Evolutionary conservation across 352 stramenopile genomes (phyloP).

Genomic region (Globisporangium lucens): DNA sequence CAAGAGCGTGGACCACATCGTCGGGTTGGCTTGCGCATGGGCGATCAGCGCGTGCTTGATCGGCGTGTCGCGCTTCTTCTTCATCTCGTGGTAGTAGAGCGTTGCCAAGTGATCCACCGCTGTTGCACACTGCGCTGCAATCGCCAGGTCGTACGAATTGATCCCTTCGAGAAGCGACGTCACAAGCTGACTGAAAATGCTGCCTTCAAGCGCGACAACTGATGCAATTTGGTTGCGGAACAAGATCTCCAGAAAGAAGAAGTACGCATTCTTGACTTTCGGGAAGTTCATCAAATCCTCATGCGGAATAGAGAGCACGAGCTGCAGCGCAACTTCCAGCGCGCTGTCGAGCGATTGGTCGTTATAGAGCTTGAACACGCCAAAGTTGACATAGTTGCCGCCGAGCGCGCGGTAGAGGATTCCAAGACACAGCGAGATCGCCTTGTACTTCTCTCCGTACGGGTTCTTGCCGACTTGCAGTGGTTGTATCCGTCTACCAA

Average conservation of each 20-base stretch:
- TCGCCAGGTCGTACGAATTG: conserved; percentile 89
- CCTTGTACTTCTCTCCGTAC: conserved; percentile 98
- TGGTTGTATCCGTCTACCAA: conserved; percentile 87
- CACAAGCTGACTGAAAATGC: conserved; percentile 96
- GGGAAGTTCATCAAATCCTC: conserved; percentile 96
- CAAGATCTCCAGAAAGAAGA: conserved; percentile 97
- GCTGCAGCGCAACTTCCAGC: conserved; percentile 92
- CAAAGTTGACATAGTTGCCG: conserved; percentile 99
- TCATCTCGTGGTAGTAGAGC: conserved; percentile 96
- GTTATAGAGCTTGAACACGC: conserved; percentile 99
- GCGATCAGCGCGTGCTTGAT: conserved; percentile 91
- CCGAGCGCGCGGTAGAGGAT: conserved; percentile 85
- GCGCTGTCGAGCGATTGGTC: conserved; percentile 94
- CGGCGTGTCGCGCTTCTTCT: conserved; percentile 94
- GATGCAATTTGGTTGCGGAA: conserved; percentile 97
- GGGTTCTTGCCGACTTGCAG: conserved; percentile 83
- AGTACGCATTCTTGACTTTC: conserved; percentile 98
- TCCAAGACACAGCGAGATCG: conserved; percentile 92
- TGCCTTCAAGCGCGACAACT: conserved; percentile 90
- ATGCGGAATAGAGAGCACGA: conserved; percentile 94
- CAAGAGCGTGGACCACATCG: conserved; percentile 86
- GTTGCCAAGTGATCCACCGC: conserved; percentile 93
- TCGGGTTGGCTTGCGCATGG: conserved; percentile 91
- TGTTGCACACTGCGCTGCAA: conserved; percentile 94
- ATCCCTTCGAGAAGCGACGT: conserved; percentile 90